phyloP scores from a whole-genome alignment of 2,329 filamentous ascomycete genomes.

The Ciborinia camelliae region DNA sequence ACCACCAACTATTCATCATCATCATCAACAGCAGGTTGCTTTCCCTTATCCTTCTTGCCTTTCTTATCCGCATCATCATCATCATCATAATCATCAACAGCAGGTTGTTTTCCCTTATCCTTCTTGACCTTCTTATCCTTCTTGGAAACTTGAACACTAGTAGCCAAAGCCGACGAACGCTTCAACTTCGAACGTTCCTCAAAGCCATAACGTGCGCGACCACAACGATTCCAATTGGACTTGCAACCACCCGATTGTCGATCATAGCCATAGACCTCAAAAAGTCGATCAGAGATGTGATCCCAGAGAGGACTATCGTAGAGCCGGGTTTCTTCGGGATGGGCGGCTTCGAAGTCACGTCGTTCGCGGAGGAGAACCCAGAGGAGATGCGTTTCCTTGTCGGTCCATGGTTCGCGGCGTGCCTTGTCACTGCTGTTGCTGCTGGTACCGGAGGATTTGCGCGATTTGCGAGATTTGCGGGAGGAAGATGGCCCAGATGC shows the following conservation, averaged over 20 bases:
- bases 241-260: conserved; percentile 1
- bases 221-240: conserved; percentile 1
- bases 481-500: too few species aligned
- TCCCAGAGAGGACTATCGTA: conserved; percentile 4
- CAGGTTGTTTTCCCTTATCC: background rate
- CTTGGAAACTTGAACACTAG: conserved; percentile 9
- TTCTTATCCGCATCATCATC: background rate
- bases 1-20: background rate
- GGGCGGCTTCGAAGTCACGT: background rate
- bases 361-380: background rate
- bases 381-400: background rate
- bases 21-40: background rate
- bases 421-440: background rate
- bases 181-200: conserved; percentile 9
- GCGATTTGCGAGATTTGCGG: background rate
- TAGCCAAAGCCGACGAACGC: background rate
- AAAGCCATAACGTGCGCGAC: background rate
- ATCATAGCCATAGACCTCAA: background rate
- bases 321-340: background rate
- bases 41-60: background rate
- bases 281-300: background rate
- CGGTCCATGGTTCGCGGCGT: background rate
- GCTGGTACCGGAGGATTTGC: background rate
- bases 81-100: background rate
- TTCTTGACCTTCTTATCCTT: background rate